Conservation (phyloP, 805 yeast species). For the Torulaspora maleeae region DNA sequence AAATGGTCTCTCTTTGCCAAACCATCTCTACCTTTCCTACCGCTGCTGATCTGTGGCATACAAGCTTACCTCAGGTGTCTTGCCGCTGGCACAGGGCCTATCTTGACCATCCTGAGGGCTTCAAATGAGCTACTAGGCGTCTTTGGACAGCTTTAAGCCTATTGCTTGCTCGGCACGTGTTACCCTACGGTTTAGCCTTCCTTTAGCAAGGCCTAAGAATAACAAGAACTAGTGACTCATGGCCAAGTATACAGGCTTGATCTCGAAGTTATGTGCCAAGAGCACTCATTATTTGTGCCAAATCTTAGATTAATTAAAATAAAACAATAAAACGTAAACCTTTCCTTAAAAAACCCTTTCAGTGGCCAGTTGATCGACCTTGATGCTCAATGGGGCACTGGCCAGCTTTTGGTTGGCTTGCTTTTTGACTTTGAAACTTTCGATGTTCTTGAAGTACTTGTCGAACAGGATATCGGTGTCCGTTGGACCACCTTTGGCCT, state of each 20-base stretch:
- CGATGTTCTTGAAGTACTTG: slow-evolving; percentile 72
- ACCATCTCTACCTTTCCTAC: slow-evolving; percentile 10
- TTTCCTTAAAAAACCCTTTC: slow-evolving; percentile 29
- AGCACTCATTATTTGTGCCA: no score
- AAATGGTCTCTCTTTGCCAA: slow-evolving; percentile 51
- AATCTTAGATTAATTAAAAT: background rate
- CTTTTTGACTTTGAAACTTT: slow-evolving; percentile 44
- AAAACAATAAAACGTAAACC: background rate
- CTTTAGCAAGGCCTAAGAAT: background rate
- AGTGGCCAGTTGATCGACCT: slow-evolving; percentile 28
- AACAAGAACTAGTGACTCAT: background rate
- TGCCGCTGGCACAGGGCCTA: background rate
- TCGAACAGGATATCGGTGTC: slow-evolving; percentile 91
- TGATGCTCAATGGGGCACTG: slow-evolving; percentile 20
- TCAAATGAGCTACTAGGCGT: background rate
- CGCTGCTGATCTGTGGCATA: slow-evolving; percentile 11
- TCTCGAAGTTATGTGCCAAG: no score
- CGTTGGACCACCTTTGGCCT: slow-evolving; percentile 98
- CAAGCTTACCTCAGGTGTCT: background rate
- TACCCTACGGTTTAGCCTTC: background rate
- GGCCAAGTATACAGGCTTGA: no score
- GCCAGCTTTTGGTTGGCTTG: slow-evolving; percentile 36
- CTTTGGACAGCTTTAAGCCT: background rate
- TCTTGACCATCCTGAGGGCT: background rate
- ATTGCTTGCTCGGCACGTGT: background rate